phyloP scores from a whole-genome alignment of 169 alveolate genomes.

The Toxoplasma gondii region DNA sequence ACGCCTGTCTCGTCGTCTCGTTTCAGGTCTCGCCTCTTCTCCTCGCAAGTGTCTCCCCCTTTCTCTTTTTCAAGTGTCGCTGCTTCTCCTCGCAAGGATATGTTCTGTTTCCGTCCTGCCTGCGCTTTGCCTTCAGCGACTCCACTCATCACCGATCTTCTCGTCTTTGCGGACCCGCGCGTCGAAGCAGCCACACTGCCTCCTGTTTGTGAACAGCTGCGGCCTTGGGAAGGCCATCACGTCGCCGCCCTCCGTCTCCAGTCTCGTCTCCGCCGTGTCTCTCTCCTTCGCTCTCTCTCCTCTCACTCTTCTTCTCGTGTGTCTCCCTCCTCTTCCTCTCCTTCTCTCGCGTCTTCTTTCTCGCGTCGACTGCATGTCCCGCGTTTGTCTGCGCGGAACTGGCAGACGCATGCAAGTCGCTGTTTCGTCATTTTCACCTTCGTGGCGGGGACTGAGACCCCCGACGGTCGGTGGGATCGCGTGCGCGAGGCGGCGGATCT shows the following conservation, averaged over 20 bases:
- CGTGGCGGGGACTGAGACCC: not conserved
- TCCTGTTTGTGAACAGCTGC: not conserved
- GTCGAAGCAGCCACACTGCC: not conserved
- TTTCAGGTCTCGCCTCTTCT: too few species aligned
- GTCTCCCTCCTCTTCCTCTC: not conserved
- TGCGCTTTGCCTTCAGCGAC: not conserved
- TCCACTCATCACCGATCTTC: not conserved
- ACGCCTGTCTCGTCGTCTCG: not conserved
- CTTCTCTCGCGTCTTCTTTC: not conserved
- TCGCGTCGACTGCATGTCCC: not conserved
- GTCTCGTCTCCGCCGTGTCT: not conserved
- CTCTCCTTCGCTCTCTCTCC: constrained; percentile 9
- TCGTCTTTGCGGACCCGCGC: constrained; percentile 18
- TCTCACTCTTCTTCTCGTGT: not conserved
- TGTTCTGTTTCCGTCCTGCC: not conserved
- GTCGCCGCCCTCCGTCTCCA: not conserved
- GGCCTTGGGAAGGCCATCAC: constrained; percentile 7
- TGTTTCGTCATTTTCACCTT: constrained; percentile 7
- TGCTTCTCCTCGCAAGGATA: not conserved
- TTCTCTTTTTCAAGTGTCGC: not conserved
- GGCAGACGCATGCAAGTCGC: not conserved
- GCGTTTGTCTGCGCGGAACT: not conserved
- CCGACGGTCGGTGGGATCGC: not conserved
- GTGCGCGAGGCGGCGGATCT: not conserved
- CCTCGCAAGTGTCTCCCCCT: not conserved